Conservation (phyloP, 2,329 filamentous ascomycete species). For the Chaetomium strumarium region DNA sequence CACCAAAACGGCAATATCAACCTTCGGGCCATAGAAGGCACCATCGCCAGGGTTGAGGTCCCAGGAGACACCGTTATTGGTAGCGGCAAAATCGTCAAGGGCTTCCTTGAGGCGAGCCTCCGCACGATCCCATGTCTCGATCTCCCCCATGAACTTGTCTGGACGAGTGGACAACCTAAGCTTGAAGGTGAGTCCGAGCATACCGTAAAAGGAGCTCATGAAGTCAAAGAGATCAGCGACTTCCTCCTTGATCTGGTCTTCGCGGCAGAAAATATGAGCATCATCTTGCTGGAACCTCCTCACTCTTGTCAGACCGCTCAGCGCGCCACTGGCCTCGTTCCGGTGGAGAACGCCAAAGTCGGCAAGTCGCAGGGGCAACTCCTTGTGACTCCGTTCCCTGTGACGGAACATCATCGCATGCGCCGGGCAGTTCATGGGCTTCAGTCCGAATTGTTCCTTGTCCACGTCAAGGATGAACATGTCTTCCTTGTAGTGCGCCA, state of each 20-base stretch:
- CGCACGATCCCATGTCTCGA: slow-evolving; percentile 83
- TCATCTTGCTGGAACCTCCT: slow-evolving; percentile 95
- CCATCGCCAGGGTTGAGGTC: slow-evolving; percentile 90
- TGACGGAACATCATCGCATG: slow-evolving; percentile 28
- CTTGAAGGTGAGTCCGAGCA: slow-evolving; percentile 87
- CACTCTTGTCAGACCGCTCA: slow-evolving; percentile 86
- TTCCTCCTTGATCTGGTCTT: slow-evolving; percentile 68
- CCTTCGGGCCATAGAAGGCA: slow-evolving; percentile 98
- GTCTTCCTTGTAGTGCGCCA: slow-evolving; percentile 89
- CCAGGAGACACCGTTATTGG: slow-evolving; percentile 61
- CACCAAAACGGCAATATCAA: slow-evolving; percentile 76
- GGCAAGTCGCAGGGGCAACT: slow-evolving; percentile 85
- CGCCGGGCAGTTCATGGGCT: slow-evolving; percentile 93
- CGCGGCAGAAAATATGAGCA: slow-evolving; percentile 88
- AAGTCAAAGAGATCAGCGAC: slow-evolving; percentile 86
- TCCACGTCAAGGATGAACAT: slow-evolving; percentile 76
- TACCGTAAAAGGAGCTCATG: slow-evolving; percentile 65
- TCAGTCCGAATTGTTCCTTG: slow-evolving; percentile 71
- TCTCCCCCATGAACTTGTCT: slow-evolving; percentile 82
- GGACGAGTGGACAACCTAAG: slow-evolving; percentile 86
- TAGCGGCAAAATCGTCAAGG: slow-evolving; percentile 66
- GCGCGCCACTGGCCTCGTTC: slow-evolving; percentile 88
- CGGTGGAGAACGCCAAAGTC: slow-evolving; percentile 95
- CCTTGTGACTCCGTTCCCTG: slow-evolving; percentile 69
- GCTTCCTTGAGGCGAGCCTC: slow-evolving; percentile 75